phyloP scores from a whole-genome alignment of 2,329 filamentous ascomycete genomes.

The Sclerotinia borealis region DNA sequence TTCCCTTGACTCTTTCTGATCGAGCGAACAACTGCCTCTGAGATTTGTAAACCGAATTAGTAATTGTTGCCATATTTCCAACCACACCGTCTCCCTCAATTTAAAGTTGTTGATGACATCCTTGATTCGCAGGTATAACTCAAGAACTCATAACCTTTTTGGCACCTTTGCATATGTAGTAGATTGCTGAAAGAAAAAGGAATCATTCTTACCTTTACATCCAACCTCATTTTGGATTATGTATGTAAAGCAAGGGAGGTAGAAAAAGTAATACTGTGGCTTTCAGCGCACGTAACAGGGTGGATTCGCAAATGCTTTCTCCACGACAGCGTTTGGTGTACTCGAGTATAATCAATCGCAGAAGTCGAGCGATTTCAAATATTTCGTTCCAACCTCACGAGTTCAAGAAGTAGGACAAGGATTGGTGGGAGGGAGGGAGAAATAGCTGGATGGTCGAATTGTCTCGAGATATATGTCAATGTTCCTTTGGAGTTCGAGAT shows the following conservation, averaged over 20 bases:
- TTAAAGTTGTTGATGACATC: slow-evolving; percentile 19
- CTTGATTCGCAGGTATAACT: slow-evolving; percentile 5
- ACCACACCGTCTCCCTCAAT: slow-evolving; percentile 20
- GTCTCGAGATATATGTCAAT: not conserved
- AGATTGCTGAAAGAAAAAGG: slow-evolving; percentile 1
- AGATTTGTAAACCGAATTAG: slow-evolving; percentile 36
- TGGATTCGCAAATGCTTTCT: slow-evolving; percentile 16
- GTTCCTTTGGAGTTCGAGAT: slow-evolving; percentile 9
- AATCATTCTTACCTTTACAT: slow-evolving; percentile 47
- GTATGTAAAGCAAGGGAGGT: slow-evolving; percentile 17
- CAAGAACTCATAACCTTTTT: not conserved
- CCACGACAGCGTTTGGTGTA: not conserved
- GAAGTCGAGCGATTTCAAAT: not conserved
- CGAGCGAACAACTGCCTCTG: slow-evolving; percentile 79
- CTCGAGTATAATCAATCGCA: not conserved
- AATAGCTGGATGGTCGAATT: not conserved
- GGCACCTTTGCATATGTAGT: not conserved
- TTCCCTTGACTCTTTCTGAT: slow-evolving; percentile 93
- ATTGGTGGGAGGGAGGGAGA: not conserved
- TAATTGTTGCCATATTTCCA: slow-evolving; percentile 18
- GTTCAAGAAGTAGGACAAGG: not conserved
- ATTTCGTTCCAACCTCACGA: not conserved
- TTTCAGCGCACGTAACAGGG: slow-evolving; percentile 13
- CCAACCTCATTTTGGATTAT: slow-evolving; percentile 46
- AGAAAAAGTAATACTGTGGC: slow-evolving; percentile 21